Base-by-base conservation (phyloP, 2,329 filamentous ascomycete genomes). In the Sarocladium oryzae region DNA sequence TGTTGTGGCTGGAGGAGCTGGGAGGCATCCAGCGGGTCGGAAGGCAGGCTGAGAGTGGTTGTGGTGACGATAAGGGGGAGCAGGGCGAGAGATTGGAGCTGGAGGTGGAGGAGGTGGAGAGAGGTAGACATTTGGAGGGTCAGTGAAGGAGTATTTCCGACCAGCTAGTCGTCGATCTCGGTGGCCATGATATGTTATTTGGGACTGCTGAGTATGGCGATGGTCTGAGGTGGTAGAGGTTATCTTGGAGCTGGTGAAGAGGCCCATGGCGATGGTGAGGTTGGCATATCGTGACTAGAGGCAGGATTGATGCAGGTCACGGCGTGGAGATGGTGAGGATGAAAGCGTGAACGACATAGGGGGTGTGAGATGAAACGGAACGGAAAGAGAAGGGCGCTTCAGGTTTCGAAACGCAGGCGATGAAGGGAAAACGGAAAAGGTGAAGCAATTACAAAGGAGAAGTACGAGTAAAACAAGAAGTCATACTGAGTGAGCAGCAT, bases 111-210 rank as follows among this genome's bases (percentile, higher is more conserved):
- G 9, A 21, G 28, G 16, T 6, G 43, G 43, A 20, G 43, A 26
- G 16, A 48, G 43, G 32, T 36, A 49, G 4, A 49, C 46, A 49
- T 49, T 49, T 16, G 46, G 46, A 37, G 46, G 46, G 33, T 49
- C 46, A 32, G 46, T 49, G 15, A 49, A 49, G 30, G 46, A 49
- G 33, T 4, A 28, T 37, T 49, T 36, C 18, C 33, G 46, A 37
- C 33, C 30, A 15, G 24, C 21, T 30, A 32, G 24, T 20, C 30
- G 40, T 41, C 9, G 37, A 20, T 41, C 6, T 41, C 9, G 23
- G 5, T 45, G 21, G 8, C 28, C 21, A n/a, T 45, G 40, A 45
- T 9, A 28, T 7, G 40, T 9, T 10, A 9, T 28, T n/a, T 45
- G 23, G 23, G 21, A 4, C 24, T 45, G 40, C 21, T 45, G 43